A percentile compares a stretch with the other conserved stretches of the same genome.
phyloP scores from a whole-genome alignment of 148 eudicot genomes.

The Rhododendron mucronatum region DNA sequence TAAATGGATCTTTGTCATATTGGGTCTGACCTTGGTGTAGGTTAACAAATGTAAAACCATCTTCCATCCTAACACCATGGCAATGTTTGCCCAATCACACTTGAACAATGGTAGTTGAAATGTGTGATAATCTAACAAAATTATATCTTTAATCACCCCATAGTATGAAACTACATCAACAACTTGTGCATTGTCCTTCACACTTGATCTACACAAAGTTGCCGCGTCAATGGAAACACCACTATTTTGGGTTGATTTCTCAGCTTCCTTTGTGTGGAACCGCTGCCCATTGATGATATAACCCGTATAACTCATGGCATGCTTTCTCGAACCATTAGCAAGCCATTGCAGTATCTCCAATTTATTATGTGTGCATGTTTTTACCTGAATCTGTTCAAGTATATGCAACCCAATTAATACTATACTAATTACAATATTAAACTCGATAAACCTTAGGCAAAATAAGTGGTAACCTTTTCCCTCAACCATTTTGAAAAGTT shows the following conservation, averaged over 20 bases:
- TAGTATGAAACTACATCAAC: neutral
- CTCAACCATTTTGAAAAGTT: neutral
- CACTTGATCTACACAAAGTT: neutral
- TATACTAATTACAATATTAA: neutral
- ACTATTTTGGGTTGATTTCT: neutral
- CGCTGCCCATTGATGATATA: neutral
- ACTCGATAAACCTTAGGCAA: neutral
- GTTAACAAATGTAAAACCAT: neutral
- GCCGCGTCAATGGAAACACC: neutral
- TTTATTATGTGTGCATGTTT: neutral
- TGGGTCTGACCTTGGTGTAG: neutral
- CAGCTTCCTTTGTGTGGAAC: neutral
- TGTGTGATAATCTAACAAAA: neutral
- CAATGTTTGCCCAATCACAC: neutral
- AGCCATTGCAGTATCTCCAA: neutral
- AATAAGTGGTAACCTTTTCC: neutral
- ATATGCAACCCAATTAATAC: neutral
- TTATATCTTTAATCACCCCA: neutral
- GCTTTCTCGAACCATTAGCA: neutral
- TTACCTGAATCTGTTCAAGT: neutral
- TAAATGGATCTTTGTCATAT: neutral
- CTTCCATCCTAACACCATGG: neutral
- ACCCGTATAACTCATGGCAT: neutral
- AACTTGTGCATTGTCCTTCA: neutral
- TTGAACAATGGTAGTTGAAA: neutral